Evolutionary conservation across 257 asterid species (phyloP).

Genomic region (Solanum paucissectum): DNA sequence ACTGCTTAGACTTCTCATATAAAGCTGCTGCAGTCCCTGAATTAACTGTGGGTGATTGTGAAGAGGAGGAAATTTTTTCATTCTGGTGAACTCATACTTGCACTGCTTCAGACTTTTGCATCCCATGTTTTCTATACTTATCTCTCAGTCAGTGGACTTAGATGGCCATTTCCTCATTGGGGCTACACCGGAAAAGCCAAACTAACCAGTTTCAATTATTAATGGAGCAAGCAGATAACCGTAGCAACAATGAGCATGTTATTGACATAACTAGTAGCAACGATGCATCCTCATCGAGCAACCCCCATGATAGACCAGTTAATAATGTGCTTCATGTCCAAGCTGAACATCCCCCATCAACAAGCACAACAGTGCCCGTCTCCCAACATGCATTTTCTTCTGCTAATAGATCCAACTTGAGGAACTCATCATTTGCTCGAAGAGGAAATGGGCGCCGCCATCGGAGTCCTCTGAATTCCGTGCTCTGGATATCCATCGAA

Average conservation of each 20-base stretch:
- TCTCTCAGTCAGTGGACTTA: slow-evolving; percentile 26
- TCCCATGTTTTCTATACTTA: slow-evolving; percentile 40
- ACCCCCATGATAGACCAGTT: slow-evolving; percentile 38
- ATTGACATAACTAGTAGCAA: slow-evolving; percentile 58
- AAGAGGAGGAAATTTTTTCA: background rate
- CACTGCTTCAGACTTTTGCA: slow-evolving; percentile 3
- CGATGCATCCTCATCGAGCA: slow-evolving; percentile 42
- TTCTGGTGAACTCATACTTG: slow-evolving; percentile 2
- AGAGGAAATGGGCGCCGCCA: slow-evolving; percentile 59
- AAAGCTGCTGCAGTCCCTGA: background rate
- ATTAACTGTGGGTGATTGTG: background rate
- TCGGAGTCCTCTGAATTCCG: slow-evolving; percentile 82
- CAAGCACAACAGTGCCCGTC: slow-evolving; percentile 41
- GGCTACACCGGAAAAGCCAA: slow-evolving; percentile 48
- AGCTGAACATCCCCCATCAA: slow-evolving; percentile 48
- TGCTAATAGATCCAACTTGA: slow-evolving; percentile 43
- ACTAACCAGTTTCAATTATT: slow-evolving; percentile 33
- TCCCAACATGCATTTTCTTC: slow-evolving; percentile 43
- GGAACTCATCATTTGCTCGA: slow-evolving; percentile 48
- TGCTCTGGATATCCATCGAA: slow-evolving; percentile 74
- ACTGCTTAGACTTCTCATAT: background rate
- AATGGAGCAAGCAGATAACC: slow-evolving; percentile 57
- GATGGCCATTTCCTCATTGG: slow-evolving; percentile 57
- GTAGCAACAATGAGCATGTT: slow-evolving; percentile 32
- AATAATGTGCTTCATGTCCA: slow-evolving; percentile 37